Conservation (phyloP, 1,284 basidiomycete species). For the Volvariella volvacea region DNA sequence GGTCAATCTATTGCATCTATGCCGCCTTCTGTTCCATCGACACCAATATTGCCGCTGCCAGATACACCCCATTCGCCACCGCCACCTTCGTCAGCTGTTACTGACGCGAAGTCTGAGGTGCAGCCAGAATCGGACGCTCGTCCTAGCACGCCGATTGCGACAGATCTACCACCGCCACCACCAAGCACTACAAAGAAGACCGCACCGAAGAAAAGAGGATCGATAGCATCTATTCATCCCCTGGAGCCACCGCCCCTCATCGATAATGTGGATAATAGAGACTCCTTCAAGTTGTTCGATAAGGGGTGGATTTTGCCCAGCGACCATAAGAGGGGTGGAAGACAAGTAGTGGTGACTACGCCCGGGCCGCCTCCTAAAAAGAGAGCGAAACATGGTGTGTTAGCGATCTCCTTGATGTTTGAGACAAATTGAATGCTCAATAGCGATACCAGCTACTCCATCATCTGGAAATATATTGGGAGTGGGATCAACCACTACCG, state of each 20-base stretch:
- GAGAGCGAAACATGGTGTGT: slow-evolving; percentile 42
- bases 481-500: background rate
- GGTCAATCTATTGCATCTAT: slow-evolving; percentile 8
- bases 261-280: slow-evolving; percentile 61
- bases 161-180: too few relatives aligned
- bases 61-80: too few relatives aligned
- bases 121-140: too few relatives aligned
- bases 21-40: slow-evolving; percentile 6
- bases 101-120: too few relatives aligned
- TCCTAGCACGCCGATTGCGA: too few relatives aligned
- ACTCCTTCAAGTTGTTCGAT: slow-evolving; percentile 81
- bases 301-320: slow-evolving; percentile 84
- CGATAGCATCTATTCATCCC: slow-evolving; percentile 23
- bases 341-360: slow-evolving; percentile 18
- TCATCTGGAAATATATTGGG: background rate
- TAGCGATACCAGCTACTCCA: background rate
- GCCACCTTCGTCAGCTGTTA: too few relatives aligned
- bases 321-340: slow-evolving; percentile 56
- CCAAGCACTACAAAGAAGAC: too few relatives aligned
- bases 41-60: background rate
- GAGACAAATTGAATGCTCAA: too few relatives aligned
- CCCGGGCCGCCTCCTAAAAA: slow-evolving; percentile 41
- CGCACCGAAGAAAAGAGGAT: slow-evolving; percentile 16
- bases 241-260: slow-evolving; percentile 46
- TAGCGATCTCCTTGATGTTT: background rate